Evolutionary conservation across 495 filamentous ascomycete species (phyloP).

Genomic region (Halenospora varia): DNA sequence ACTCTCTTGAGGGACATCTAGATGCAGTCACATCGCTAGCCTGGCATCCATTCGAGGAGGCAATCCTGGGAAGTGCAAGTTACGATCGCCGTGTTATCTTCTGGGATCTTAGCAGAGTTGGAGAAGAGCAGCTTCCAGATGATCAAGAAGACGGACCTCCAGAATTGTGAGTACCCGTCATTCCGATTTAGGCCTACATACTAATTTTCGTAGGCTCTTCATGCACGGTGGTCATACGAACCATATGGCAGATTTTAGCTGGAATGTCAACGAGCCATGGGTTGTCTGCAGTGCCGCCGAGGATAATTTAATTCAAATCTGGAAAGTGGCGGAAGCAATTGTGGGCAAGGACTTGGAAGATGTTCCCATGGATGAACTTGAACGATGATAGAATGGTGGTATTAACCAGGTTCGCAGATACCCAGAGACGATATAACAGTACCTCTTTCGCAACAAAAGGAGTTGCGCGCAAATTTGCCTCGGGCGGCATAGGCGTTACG

Average conservation of each 20-base stretch:
- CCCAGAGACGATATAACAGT: not conserved
- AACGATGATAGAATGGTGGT: slow-evolving; percentile 37
- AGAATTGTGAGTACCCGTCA: slow-evolving; percentile 68
- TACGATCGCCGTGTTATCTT: slow-evolving; percentile 92
- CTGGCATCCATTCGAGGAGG: slow-evolving; percentile 88
- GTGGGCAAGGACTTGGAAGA: slow-evolving; percentile 78
- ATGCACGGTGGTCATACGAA: slow-evolving; percentile 99
- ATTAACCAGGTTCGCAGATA: slow-evolving; percentile 9
- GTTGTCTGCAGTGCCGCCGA: slow-evolving; percentile 90
- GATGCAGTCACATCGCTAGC: slow-evolving; percentile 86
- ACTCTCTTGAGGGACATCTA: slow-evolving; percentile 77
- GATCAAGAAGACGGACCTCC: slow-evolving; percentile 96
- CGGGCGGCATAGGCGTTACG: not conserved
- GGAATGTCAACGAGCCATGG: slow-evolving; percentile 96
- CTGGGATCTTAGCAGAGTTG: slow-evolving; percentile 89
- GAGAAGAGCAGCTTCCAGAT: slow-evolving; percentile 91
- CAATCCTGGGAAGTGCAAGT: slow-evolving; percentile 83
- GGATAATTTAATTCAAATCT: slow-evolving; percentile 94
- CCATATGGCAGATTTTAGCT: slow-evolving; percentile 92
- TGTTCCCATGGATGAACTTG: slow-evolving; percentile 74
- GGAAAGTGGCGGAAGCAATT: slow-evolving; percentile 90
- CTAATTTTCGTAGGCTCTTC: slow-evolving; percentile 61
- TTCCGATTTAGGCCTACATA: not conserved
- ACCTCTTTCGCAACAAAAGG: not conserved
- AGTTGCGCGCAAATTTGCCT: slow-evolving; percentile 18